Conservation (phyloP, 2,329 filamentous ascomycete genomes). For the Blastomyces emzantsi region DNA sequence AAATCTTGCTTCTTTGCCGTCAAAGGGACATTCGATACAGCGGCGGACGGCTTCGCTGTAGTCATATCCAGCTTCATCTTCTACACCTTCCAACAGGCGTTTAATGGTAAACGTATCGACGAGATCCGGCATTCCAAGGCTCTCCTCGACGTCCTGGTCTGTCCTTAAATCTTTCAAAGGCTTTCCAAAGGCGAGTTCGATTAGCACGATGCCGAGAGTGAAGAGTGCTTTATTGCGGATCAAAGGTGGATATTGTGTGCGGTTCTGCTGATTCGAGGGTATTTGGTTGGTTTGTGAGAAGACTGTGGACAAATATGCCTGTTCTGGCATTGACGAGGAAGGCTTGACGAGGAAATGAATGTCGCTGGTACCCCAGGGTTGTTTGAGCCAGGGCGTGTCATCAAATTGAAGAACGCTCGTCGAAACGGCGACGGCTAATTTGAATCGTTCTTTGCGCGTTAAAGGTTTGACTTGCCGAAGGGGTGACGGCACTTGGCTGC, state of each 20-base stretch:
- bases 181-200: conserved; percentile 17
- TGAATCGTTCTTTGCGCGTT: conserved; percentile 12
- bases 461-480: neutral
- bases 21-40: conserved; percentile 13
- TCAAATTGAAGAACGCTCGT: conserved; percentile 19
- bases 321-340: neutral
- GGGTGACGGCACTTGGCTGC: neutral
- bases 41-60: conserved; percentile 12
- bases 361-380: conserved; percentile 15
- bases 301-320: neutral
- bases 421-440: conserved; percentile 17
- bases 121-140: conserved; percentile 9
- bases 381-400: conserved; percentile 15
- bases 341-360: conserved; percentile 12
- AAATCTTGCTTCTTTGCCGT: conserved; percentile 4
- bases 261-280: neutral
- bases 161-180: conserved; percentile 12
- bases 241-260: neutral
- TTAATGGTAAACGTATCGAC: conserved; percentile 9
- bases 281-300: neutral
- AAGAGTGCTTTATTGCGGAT: conserved; percentile 14
- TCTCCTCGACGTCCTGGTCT: conserved; percentile 13
- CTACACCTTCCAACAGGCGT: conserved; percentile 6
- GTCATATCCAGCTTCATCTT: conserved; percentile 5
- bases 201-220: conserved; percentile 15